phyloP scores from a whole-genome alignment of 2,329 filamentous ascomycete species.

The Huntiella moniliformis region DNA sequence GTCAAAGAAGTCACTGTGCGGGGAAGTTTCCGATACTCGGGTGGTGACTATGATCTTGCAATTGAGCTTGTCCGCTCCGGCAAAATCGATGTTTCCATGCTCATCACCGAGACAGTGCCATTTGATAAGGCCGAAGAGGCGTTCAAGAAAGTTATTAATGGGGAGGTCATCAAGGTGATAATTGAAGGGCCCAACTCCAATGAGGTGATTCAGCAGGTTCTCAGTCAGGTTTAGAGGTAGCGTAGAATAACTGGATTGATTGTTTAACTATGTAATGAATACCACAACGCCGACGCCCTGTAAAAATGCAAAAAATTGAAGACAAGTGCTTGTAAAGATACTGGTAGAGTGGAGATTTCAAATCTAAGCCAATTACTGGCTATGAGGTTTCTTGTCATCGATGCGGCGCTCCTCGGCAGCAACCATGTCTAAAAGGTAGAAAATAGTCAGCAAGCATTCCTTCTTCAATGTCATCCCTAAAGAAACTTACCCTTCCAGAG shows the following conservation, averaged over 20 bases:
- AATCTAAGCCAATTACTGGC: conserved; percentile 1
- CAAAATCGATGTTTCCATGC: conserved; percentile 60
- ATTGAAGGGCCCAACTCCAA: conserved; percentile 48
- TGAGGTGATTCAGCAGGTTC: not conserved
- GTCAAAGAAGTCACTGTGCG: conserved; percentile 74
- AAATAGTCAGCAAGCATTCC: not conserved
- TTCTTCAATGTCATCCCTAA: not conserved
- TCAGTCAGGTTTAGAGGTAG: not conserved
- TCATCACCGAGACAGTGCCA: conserved; percentile 59
- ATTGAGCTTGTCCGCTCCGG: conserved; percentile 57
- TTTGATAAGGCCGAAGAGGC: conserved; percentile 74
- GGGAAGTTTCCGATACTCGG: conserved; percentile 77
- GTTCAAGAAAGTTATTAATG: conserved; percentile 70
- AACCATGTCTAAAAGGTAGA: conserved; percentile 47
- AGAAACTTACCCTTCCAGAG: conserved; percentile 63
- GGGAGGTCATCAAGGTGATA: conserved; percentile 55
- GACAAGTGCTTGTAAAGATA: not conserved
- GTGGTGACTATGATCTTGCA: conserved; percentile 72
- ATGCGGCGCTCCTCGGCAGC: conserved; percentile 53
- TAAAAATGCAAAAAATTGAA: not conserved
- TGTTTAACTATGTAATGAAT: not conserved
- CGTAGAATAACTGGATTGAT: not conserved
- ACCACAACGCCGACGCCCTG: not conserved
- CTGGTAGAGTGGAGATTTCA: not conserved
- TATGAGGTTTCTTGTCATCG: conserved; percentile 20